Conservation (phyloP, 352 stramenopile genomes). For the Globisporangium ultimum region DNA sequence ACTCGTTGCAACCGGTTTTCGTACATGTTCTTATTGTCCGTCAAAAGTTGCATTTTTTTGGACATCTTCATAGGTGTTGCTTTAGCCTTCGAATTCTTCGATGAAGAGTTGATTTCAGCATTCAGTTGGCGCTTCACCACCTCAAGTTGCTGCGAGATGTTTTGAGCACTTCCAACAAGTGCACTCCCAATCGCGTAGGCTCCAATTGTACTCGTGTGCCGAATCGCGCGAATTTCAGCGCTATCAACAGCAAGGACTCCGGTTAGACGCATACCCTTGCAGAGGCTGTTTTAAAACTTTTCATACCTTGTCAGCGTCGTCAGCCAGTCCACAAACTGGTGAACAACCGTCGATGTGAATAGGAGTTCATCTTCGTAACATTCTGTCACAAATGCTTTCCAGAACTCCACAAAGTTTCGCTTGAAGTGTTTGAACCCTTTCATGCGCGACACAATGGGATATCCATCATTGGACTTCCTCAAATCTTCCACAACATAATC, state of each 20-base stretch:
- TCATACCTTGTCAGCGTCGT: constrained; percentile 70
- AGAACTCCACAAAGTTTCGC: constrained; percentile 69
- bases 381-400: constrained; percentile 71
- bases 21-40: constrained; percentile 68
- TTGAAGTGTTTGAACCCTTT: constrained; percentile 69
- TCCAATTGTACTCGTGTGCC: constrained; percentile 74
- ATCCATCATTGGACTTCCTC: constrained; percentile 51
- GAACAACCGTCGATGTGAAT: constrained; percentile 61
- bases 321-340: constrained; percentile 77
- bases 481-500: constrained; percentile 68
- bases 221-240: constrained; percentile 77
- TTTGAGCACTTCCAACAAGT: constrained; percentile 48
- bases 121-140: constrained; percentile 73
- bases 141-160: constrained; percentile 56
- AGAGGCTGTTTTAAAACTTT: not conserved
- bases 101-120: constrained; percentile 32
- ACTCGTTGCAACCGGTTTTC: constrained; percentile 55
- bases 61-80: constrained; percentile 16
- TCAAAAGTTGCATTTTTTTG: constrained; percentile 57
- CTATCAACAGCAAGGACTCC: constrained; percentile 22
- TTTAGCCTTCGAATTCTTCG: constrained; percentile 12
- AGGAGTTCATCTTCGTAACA: constrained; percentile 80
- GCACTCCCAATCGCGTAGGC: constrained; percentile 63
- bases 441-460: constrained; percentile 57
- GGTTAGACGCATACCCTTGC: not conserved